Conservation (phyloP, 2,329 filamentous ascomycete species). For the Penicillium sp. region DNA sequence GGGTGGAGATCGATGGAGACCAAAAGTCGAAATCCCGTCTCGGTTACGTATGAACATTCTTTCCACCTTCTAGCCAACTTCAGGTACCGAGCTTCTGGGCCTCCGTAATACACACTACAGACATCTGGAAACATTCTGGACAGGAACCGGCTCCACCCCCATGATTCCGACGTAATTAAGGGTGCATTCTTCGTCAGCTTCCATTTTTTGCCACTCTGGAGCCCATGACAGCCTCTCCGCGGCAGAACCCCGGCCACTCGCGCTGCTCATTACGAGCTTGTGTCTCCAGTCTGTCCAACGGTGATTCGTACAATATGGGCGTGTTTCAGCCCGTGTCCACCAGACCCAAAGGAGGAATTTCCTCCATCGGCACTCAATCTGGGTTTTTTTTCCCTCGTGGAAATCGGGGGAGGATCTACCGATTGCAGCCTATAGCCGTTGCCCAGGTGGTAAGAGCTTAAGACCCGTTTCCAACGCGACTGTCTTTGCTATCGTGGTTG, state of each 20-base stretch:
- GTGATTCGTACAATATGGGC: not conserved
- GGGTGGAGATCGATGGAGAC: slow-evolving; percentile 22
- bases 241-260: not conserved
- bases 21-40: slow-evolving; percentile 14
- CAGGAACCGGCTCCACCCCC: slow-evolving; percentile 19
- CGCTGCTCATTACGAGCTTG: not conserved
- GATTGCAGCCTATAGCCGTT: slow-evolving; percentile 19
- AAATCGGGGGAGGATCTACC: slow-evolving; percentile 25
- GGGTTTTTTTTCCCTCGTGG: slow-evolving; percentile 12
- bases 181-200: slow-evolving; percentile 12
- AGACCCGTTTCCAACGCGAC: slow-evolving; percentile 8
- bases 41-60: slow-evolving; percentile 31
- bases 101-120: not conserved
- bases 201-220: slow-evolving; percentile 19
- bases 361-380: slow-evolving; percentile 1
- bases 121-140: slow-evolving; percentile 15
- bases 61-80: slow-evolving; percentile 27
- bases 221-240: not conserved
- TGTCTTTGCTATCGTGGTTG: no score
- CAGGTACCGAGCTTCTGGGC: slow-evolving; percentile 18
- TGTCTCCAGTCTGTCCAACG: not conserved
- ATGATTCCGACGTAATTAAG: slow-evolving; percentile 14
- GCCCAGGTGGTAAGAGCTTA: slow-evolving; percentile 15
- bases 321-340: slow-evolving; percentile 22
- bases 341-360: slow-evolving; percentile 1